Conservation (phyloP, 129 eudicot species). For the Sambucus nigra region DNA sequence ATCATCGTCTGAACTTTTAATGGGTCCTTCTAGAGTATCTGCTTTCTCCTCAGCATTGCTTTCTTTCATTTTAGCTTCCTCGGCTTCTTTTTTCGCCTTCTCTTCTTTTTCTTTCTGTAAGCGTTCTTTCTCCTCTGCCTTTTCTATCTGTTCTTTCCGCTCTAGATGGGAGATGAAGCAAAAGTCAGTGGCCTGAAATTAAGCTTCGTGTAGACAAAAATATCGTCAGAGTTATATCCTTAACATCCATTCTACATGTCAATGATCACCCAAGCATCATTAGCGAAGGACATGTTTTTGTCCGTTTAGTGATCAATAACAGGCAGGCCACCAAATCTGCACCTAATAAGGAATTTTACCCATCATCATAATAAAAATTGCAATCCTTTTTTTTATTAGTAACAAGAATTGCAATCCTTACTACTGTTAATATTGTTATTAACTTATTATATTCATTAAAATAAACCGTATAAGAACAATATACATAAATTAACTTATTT, state of each 20-base stretch:
- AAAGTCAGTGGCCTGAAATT: slow-evolving; percentile 3
- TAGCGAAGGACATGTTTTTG: neutral
- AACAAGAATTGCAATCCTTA: too few relatives aligned
- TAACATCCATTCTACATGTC: neutral
- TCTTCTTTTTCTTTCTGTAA: slow-evolving; percentile 85
- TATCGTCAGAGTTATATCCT: neutral
- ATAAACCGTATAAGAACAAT: too few relatives aligned
- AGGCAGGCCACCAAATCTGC: too few relatives aligned
- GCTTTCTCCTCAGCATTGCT: slow-evolving; percentile 28
- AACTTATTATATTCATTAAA: too few relatives aligned
- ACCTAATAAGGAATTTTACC: neutral
- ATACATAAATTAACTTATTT: too few relatives aligned
- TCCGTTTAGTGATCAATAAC: neutral
- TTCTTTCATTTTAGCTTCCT: slow-evolving; percentile 43
- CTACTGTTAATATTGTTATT: too few relatives aligned
- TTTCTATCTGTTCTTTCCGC: slow-evolving; percentile 86
- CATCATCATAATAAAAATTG: too few relatives aligned
- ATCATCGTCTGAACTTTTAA: slow-evolving; percentile 32
- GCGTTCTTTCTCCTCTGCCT: slow-evolving; percentile 91
- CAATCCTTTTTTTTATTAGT: too few relatives aligned
- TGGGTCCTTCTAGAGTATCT: slow-evolving; percentile 24
- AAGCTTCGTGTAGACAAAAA: neutral
- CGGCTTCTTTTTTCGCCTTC: slow-evolving; percentile 60
- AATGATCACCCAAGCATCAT: neutral
- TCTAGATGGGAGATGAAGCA: slow-evolving; percentile 33